Evolutionary conservation across 1,139 yeast genomes (phyloP), one percentile per base, ranked within the genome.

Genomic region (Protomyces gravidus): DNA sequence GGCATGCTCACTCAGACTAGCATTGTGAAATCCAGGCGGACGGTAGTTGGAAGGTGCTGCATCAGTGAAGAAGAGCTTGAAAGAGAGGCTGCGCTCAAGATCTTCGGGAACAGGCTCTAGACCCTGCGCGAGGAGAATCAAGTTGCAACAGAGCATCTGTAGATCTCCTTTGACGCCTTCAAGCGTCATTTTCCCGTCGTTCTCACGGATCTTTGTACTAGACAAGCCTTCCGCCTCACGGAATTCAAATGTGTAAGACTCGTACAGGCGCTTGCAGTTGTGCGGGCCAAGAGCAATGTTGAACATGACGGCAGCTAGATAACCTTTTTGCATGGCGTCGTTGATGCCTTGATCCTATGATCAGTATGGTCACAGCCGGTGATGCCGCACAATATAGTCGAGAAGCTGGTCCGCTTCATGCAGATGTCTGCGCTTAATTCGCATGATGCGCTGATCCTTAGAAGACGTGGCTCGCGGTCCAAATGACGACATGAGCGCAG

Each of bases 101-200:
- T 53, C 53, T 13, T 59, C 62, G 0, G 84, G 84, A 39, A 80
- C 67, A 0, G 80, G 76, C 23, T 79, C 77, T 33, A 81, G 70
- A 0, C 78, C 71, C 67, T 81, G 85, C 0, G 84, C 79, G n/a
- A 78, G 68, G 0, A 80, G 71, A 27, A 81, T 78, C 57, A 81
- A 74, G 61, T 78, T 70, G 65, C 76, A 75, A 72, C 81, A 74
- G 55, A 81, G 65, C 55, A 75, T 77, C 61, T 77, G 80, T 6
- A 77, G 70, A 63, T 73, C 71, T 60, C 70, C 70, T 63, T 79
- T 72, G 6, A 79, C 74, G 32, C 73, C 70, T 17, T 50, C 61
- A 19, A 52, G 15, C 13, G 55, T 47, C 48, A 50, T 25, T 1
- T n/a, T n/a, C n/a, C n/a, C n/a, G n/a, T n/a, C n/a, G 48, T 15